These are phyloP conservation scores for Mallotus japonicus DNA, from an alignment of 441 rosid genomes.

Conservation along the genomic window DNA sequence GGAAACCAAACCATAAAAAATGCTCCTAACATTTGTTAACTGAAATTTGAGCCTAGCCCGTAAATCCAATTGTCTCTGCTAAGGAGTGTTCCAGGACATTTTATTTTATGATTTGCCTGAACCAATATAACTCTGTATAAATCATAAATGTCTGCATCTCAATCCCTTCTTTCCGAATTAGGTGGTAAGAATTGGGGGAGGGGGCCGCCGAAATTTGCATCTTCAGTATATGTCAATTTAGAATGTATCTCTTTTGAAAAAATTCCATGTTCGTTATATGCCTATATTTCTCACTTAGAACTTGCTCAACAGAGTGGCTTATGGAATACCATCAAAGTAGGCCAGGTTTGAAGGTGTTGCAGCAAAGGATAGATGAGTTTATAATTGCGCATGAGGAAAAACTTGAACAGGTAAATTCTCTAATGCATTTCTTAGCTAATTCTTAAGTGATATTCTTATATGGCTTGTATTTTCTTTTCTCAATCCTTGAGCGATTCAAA, in stretches of 20 bases:
- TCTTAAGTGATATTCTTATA: conserved; percentile 1
- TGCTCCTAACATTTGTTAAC: background rate
- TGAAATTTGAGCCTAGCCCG: background rate
- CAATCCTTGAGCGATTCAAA: background rate
- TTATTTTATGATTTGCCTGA: background rate
- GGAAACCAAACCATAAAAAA: background rate
- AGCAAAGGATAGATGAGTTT: conserved; percentile 79
- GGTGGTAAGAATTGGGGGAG: background rate
- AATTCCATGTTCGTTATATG: background rate
- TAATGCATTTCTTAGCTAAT: background rate
- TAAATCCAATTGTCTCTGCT: background rate
- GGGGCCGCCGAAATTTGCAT: background rate
- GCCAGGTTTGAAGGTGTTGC: conserved; percentile 73
- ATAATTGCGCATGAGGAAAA: conserved; percentile 64
- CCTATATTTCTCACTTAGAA: conserved; percentile 17
- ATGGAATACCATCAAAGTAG: conserved; percentile 64
- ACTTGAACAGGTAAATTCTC: conserved; percentile 60
- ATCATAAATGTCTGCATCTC: background rate
- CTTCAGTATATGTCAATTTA: background rate
- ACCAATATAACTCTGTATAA: background rate
- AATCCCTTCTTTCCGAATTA: background rate
- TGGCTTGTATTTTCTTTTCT: background rate
- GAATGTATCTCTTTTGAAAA: background rate
- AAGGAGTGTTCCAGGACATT: background rate
- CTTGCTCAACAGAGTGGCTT: conserved; percentile 70